A percentile compares a stretch with the other conserved stretches of the same genome.
Evolutionary conservation across 2,329 filamentous ascomycete species (phyloP).

Genomic region (Beauveria pseudobassiana): DNA sequence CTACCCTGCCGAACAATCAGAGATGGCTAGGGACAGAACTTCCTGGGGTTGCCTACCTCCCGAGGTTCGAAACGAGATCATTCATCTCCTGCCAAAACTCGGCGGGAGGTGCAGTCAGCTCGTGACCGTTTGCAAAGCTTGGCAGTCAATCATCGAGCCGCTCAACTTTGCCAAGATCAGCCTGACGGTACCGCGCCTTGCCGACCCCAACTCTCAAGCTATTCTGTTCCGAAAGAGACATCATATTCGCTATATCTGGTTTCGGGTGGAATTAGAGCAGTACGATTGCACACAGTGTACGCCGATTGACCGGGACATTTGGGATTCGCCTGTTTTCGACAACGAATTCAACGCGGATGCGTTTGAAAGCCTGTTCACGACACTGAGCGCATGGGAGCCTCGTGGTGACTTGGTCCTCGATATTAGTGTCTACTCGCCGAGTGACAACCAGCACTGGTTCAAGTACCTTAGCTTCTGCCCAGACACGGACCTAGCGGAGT

Average conservation of each 20-base stretch:
- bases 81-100: not conserved
- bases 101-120: constrained; percentile 2
- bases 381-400: constrained; percentile 26
- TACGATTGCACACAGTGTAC: constrained; percentile 18
- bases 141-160: constrained; percentile 19
- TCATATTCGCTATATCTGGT: constrained; percentile 22
- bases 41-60: not conserved
- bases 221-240: constrained; percentile 19
- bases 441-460: constrained; percentile 29
- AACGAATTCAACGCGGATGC: constrained; percentile 21
- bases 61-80: not conserved
- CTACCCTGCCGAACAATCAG: not conserved
- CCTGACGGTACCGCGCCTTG: constrained; percentile 13
- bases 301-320: not conserved
- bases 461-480: constrained; percentile 23
- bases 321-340: constrained; percentile 13
- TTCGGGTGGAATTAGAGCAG: constrained; percentile 21
- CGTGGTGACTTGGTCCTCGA: constrained; percentile 27
- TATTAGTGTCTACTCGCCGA: constrained; percentile 30
- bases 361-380: constrained; percentile 23
- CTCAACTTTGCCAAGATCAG: constrained; percentile 21
- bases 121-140: constrained; percentile 14
- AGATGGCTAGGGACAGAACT: not conserved
- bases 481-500: constrained; percentile 12
- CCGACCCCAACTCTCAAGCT: constrained; percentile 9